A percentile compares a stretch with the other conserved stretches of the same genome.
These are phyloP conservation scores for Xylariaceae sp. DNA, from an alignment of 2,329 filamentous ascomycete species.

Conservation along the genomic window DNA sequence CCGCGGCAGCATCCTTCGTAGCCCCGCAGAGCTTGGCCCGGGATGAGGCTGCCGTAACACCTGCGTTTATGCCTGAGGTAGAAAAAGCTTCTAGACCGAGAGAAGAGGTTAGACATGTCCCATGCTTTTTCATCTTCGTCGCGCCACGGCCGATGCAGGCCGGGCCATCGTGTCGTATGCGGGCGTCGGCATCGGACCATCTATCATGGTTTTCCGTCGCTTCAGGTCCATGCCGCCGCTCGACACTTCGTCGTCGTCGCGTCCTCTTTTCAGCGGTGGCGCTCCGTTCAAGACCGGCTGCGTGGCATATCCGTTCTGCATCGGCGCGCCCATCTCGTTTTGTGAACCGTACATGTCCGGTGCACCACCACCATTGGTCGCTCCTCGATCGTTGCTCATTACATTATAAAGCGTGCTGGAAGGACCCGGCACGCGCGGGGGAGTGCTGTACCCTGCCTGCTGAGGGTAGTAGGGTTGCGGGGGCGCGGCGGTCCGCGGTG, in stretches of 20 bases:
- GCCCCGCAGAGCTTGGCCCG: slow-evolving; percentile 12
- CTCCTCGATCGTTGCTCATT: slow-evolving; percentile 69
- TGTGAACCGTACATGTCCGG: slow-evolving; percentile 66
- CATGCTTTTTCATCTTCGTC: slow-evolving; percentile 20
- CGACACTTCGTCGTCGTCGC: slow-evolving; percentile 54
- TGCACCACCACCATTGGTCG: slow-evolving; percentile 56
- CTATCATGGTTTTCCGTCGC: slow-evolving; percentile 69
- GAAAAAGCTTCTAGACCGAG: slow-evolving; percentile 4
- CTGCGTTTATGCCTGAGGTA: slow-evolving; percentile 14
- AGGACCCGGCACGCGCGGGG: slow-evolving; percentile 61
- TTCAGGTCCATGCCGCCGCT: slow-evolving; percentile 62
- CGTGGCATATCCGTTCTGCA: slow-evolving; percentile 57
- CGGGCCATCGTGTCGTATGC: slow-evolving; percentile 44
- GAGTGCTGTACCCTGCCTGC: slow-evolving; percentile 65
- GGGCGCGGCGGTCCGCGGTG: slow-evolving; percentile 69
- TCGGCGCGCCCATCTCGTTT: slow-evolving; percentile 46
- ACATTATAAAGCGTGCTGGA: slow-evolving; percentile 84
- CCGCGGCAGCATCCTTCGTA: slow-evolving; percentile 11
- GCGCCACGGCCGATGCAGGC: slow-evolving; percentile 36
- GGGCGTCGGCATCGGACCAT: slow-evolving; percentile 45
- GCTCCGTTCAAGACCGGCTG: slow-evolving; percentile 61
- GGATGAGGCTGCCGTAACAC: slow-evolving; percentile 15
- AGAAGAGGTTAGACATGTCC: not conserved
- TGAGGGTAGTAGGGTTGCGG: slow-evolving; percentile 67
- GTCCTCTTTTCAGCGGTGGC: slow-evolving; percentile 36